Evolutionary conservation across 2,329 filamentous ascomycete genomes (phyloP), one percentile per base, ranked within the genome.

Genomic region (Juglanconis oblonga): DNA sequence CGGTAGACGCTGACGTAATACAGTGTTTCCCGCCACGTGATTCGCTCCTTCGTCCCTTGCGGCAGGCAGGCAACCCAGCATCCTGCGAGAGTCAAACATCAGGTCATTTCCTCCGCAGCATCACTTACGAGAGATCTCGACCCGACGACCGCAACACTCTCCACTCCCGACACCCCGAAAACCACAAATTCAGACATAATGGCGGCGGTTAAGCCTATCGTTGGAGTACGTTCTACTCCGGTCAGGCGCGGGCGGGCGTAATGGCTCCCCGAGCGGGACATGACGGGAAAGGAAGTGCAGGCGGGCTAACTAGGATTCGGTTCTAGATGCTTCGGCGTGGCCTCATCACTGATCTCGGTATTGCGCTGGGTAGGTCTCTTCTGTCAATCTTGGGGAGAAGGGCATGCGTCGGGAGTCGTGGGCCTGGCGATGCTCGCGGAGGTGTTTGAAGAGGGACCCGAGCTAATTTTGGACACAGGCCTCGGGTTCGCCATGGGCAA

Each of bases 281-380:
- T 50, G 51, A 40, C 35, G 44, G 51, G 47, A 51, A 38, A 44
- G 40, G 45, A n/a, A 42, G 42, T 52, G 45, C 40, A 47, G 51
- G 59, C 67, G 62, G 67, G 70, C 75, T 74, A 74, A 76, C 73
- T 66, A 64, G 62, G 64, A 51, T 56, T 45, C 33, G 47, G 55
- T 14, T 58, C 14, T 67, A 86, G 83, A 86, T 86, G 80, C 80
- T 86, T 74, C 81, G 82, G 75, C 79, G 82, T 73, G 77, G 78
- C 72, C 81, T 86, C 72, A 77, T 86, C 69, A 71, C 80, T 66
- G 83, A 86, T 70, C 76, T 86, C 62, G 69, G 75, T 60, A 79
- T 86, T 70, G 81, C 76, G 65, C 76, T 86, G 61, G 81, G 83
- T 86, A 78, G 63, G 82, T 77, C 56, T 42, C 40, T 10, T 55